These are phyloP conservation scores for Penstemon newberryi DNA, from an alignment of 257 asterid species.

Conservation along the genomic window DNA sequence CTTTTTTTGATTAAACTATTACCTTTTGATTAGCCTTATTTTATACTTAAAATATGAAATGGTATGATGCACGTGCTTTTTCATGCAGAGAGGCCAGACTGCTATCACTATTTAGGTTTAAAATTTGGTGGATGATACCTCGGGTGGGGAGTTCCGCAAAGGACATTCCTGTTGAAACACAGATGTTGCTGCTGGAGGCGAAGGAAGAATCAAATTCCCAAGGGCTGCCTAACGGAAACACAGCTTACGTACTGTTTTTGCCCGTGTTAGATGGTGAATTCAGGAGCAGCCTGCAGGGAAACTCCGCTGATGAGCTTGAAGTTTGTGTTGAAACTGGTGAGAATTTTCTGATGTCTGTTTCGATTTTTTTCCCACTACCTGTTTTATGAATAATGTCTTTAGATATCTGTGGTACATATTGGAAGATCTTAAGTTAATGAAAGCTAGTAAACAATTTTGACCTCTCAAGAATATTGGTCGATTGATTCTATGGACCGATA, in stretches of 20 bases:
- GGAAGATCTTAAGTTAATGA: background rate
- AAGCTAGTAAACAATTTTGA: constrained; percentile 17
- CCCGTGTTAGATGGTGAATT: constrained; percentile 45
- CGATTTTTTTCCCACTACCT: background rate
- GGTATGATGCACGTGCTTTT: constrained; percentile 15
- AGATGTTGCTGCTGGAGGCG: constrained; percentile 47
- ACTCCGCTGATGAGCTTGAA: constrained; percentile 55
- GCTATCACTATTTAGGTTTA: constrained; percentile 47
- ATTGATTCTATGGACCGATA: background rate
- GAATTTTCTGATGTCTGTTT: background rate
- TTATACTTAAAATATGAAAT: background rate
- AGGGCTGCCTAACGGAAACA: constrained; percentile 21
- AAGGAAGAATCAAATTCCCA: constrained; percentile 22
- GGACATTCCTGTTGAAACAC: constrained; percentile 54
- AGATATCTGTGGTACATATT: background rate
- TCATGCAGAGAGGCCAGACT: constrained; percentile 45
- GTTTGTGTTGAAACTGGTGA: constrained; percentile 57
- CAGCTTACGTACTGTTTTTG: constrained; percentile 41
- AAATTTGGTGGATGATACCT: constrained; percentile 62
- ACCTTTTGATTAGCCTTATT: too few species aligned
- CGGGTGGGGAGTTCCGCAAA: constrained; percentile 44
- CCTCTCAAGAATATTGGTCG: background rate
- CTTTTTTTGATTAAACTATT: background rate
- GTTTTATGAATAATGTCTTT: background rate
- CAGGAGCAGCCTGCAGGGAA: constrained; percentile 64